Base-by-base conservation (phyloP, 1,139 yeast genomes). In the Waltiozyma sp. region DNA sequence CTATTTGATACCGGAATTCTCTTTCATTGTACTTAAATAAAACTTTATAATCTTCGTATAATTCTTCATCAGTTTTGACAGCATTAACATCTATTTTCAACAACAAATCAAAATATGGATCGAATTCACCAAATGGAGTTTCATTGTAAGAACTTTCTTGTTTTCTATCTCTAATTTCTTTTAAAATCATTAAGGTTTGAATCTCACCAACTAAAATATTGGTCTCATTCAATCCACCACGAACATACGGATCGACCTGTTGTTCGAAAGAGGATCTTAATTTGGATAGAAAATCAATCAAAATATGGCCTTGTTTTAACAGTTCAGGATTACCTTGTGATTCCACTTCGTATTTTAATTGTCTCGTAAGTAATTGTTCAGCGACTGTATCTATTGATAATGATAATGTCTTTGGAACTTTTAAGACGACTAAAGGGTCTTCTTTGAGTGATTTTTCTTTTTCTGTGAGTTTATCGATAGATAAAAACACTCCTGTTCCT, bases 351-450 rank as follows among this genome's bases (percentile, higher is more conserved):
- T 52, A 41, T 15, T 40, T 26, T 14, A 40, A 24, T 41, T 55
- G 58, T 14, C 45, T 45, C 2, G 19, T 37, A 6, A 53, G 38
- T 7, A 52, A 23, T 34, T 31, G 35, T 26, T 43, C 28, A 38
- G 44, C 51, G 44, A 63, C 51, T 39, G 61, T 40, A 2, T 58
- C 58, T 34, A 72, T 51, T 19, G 72, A 56, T 40, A 67, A 59
- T 0, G 65, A 56, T 2, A 58, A 40, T 0, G 23, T 21, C 11
- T 52, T 44, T 0, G 76, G 75, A 3, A 72, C 59, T 41, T 72
- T 52, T 37, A 70, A 50, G n/a, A 70, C 54, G 38, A 62, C 54
- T 40, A 54, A 49, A 48, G 46, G 47, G 3, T 51, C 56, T n/a
- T 45, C 50, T 4, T 42, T 42, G 3, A 39, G 37, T 11, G 45